A percentile compares a stretch with the other conserved stretches of the same genome.
Evolutionary conservation across 2,329 filamentous ascomycete species (phyloP).

Genomic region (Exserohilum turcica): DNA sequence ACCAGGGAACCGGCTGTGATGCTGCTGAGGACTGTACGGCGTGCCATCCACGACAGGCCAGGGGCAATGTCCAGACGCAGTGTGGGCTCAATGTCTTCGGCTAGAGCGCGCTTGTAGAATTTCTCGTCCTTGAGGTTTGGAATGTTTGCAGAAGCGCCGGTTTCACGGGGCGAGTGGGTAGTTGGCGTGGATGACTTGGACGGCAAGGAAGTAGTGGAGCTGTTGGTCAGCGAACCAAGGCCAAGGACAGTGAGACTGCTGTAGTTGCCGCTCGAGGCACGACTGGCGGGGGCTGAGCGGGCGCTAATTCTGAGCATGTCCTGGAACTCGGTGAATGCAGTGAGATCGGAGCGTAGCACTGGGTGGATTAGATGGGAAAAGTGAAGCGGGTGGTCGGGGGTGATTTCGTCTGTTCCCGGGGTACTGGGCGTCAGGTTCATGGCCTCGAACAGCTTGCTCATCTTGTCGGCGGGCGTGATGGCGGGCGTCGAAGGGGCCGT

Average conservation of each 20-base stretch:
- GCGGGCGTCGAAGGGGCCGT: constrained; percentile 81
- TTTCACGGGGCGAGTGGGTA: constrained; percentile 46
- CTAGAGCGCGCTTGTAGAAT: constrained; percentile 88
- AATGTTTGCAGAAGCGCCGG: constrained; percentile 36
- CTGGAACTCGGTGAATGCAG: constrained; percentile 83
- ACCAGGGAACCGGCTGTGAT: constrained; percentile 85
- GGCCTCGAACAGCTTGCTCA: constrained; percentile 65
- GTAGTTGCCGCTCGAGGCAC: constrained; percentile 74
- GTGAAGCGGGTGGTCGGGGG: constrained; percentile 68
- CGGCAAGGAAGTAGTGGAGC: constrained; percentile 56
- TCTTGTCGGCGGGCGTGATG: constrained; percentile 62
- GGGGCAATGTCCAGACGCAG: constrained; percentile 87
- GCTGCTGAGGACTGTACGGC: constrained; percentile 79
- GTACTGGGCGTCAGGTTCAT: constrained; percentile 59
- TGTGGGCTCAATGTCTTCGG: constrained; percentile 94
- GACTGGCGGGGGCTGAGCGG: constrained; percentile 63
- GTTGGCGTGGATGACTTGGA: constrained; percentile 52
- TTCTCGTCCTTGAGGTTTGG: constrained; percentile 83
- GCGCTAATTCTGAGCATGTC: constrained; percentile 71
- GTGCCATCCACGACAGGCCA: constrained; percentile 89
- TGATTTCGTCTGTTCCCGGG: constrained; percentile 57
- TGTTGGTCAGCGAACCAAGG: constrained; percentile 57
- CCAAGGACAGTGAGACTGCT: constrained; percentile 66
- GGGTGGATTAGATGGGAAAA: constrained; percentile 84
- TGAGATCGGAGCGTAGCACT: constrained; percentile 79